A percentile compares a stretch with the other conserved stretches of the same genome.
Conservation (phyloP, 202 grass and related monocot species). For the Alloteropsis angusta region DNA sequence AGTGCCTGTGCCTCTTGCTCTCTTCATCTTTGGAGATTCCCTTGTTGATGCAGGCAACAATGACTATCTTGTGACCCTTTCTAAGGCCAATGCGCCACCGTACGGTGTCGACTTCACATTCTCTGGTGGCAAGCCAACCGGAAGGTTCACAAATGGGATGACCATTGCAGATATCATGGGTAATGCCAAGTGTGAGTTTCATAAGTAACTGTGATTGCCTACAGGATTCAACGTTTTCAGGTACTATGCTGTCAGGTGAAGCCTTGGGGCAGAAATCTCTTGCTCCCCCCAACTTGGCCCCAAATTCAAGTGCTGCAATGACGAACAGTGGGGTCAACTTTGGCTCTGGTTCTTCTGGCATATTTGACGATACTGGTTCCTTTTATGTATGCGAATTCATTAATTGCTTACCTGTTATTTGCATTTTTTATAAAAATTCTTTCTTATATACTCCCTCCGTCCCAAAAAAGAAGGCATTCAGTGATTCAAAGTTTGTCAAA, state of each 20-base stretch:
- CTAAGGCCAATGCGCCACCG: conserved; percentile 64
- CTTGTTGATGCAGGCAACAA: conserved; percentile 85
- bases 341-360: conserved; percentile 84
- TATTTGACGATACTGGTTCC: conserved; percentile 79
- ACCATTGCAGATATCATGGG: conserved; percentile 76
- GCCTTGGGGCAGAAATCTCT: conserved; percentile 49
- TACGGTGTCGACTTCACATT: conserved; percentile 71
- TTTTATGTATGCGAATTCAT: conserved; percentile 41
- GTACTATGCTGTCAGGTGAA: conserved; percentile 41
- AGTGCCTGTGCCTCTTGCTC: conserved; percentile 21
- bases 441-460: too few species aligned
- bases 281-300: conserved; percentile 63
- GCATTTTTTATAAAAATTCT: not conserved
- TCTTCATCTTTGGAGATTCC: conserved; percentile 89
- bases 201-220: not conserved
- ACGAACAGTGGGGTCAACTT: conserved; percentile 51
- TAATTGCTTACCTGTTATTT: not conserved
- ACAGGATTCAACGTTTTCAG: not conserved
- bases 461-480: too few species aligned
- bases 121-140: conserved; percentile 65
- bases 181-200: conserved; percentile 16
- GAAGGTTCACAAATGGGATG: conserved; percentile 88
- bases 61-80: conserved; percentile 78
- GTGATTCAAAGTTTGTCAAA: too few species aligned
- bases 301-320: conserved; percentile 34